phyloP scores from a whole-genome alignment of 2,329 filamentous ascomycete species.

The Aureobasidium melanogenum region DNA sequence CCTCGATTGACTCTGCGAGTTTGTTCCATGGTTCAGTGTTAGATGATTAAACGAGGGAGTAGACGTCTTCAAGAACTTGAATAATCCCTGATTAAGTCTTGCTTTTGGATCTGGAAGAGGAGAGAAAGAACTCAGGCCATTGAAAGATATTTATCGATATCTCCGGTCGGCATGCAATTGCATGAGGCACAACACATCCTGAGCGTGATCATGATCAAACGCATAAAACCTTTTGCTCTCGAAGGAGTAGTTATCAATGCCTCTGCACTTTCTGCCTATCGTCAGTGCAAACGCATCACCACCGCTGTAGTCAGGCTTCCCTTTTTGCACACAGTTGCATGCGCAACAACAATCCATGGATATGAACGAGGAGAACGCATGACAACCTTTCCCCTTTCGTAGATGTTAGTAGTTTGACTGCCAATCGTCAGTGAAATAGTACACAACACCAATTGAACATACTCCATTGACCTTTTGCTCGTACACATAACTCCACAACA shows the following conservation, averaged over 20 bases:
- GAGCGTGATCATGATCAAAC: not conserved
- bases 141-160: not conserved
- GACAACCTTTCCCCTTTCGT: not conserved
- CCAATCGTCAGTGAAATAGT: not conserved
- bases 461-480: not conserved
- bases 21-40: not conserved
- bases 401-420: not conserved
- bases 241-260: too few relatives aligned
- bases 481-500: not conserved
- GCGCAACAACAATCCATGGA: not conserved
- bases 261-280: not conserved
- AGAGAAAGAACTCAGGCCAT: too few relatives aligned
- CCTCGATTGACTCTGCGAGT: not conserved
- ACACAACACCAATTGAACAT: not conserved
- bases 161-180: not conserved
- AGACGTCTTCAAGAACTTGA: not conserved
- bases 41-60: not conserved
- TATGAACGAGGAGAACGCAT: not conserved
- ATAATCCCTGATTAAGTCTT: not conserved
- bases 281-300: not conserved
- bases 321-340: not conserved
- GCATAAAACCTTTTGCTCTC: not conserved
- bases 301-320: not conserved
- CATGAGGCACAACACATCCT: not conserved
- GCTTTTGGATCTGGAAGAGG: not conserved